Conservation (phyloP, 148 eudicot genomes). For the Cornus florida region DNA sequence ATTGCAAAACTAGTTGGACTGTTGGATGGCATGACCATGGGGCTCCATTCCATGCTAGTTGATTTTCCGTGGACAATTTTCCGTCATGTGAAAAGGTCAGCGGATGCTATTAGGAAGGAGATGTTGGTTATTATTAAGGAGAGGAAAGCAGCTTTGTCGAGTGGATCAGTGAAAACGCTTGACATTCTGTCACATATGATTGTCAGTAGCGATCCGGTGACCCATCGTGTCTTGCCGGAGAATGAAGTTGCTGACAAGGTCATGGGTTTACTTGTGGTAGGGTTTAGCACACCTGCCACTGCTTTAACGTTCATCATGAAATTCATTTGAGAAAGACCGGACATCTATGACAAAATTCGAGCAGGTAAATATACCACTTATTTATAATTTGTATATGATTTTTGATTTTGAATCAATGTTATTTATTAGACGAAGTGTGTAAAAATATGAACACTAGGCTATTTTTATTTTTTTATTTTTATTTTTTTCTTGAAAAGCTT, state of each 20-base stretch:
- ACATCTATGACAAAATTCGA: neutral
- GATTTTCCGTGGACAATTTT: conserved; percentile 47
- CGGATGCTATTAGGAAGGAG: conserved; percentile 27
- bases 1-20: conserved; percentile 26
- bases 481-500: too few species aligned
- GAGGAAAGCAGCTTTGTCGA: conserved; percentile 25
- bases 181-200: conserved; percentile 43
- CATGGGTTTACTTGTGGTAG: conserved; percentile 18
- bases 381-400: too few species aligned
- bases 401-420: too few species aligned
- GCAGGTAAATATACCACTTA: too few species aligned
- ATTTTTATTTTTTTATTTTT: too few species aligned
- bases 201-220: conserved; percentile 25
- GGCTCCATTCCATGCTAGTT: conserved; percentile 35
- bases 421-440: too few species aligned
- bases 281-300: neutral
- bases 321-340: neutral
- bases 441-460: too few species aligned
- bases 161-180: conserved; percentile 16
- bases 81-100: conserved; percentile 29
- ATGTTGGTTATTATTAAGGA: conserved; percentile 20
- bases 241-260: conserved; percentile 41
- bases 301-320: neutral
- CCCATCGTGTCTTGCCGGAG: conserved; percentile 34
- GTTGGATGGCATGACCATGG: conserved; percentile 34